Evolutionary conservation across 495 filamentous ascomycete species (phyloP).

Genomic region (Daldinia childiae): DNA sequence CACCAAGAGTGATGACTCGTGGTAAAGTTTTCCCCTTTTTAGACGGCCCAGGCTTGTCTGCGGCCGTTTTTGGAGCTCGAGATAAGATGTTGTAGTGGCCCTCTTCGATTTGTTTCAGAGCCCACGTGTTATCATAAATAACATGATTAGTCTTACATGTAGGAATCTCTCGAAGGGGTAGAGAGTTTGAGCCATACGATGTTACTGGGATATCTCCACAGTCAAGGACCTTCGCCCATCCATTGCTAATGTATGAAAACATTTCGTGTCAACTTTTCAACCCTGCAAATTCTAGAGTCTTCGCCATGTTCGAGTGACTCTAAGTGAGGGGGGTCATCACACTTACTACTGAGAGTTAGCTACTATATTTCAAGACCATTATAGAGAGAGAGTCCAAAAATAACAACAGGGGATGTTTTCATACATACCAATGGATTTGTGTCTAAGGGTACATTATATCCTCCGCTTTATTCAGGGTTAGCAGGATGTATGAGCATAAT

Average conservation of each 20-base stretch:
- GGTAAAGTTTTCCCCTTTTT: conserved; percentile 62
- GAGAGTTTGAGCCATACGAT: conserved; percentile 55
- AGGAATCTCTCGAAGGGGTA: neutral
- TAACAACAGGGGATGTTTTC: too few species aligned
- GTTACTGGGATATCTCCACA: conserved; percentile 88
- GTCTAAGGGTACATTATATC: conserved; percentile 80
- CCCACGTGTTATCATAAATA: conserved; percentile 75
- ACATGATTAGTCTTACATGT: neutral
- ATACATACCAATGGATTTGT: conserved; percentile 73
- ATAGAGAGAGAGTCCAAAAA: too few species aligned
- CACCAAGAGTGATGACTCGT: conserved; percentile 79
- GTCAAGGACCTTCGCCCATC: conserved; percentile 80
- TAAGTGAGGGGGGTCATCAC: too few species aligned
- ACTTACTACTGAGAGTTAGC: too few species aligned
- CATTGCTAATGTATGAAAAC: conserved; percentile 45
- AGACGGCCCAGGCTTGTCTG: conserved; percentile 57
- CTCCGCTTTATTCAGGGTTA: conserved; percentile 58
- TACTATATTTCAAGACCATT: too few species aligned
- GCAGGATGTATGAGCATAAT: neutral
- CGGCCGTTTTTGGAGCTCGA: conserved; percentile 59
- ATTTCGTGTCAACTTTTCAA: too few species aligned
- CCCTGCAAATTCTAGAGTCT: too few species aligned
- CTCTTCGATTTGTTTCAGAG: conserved; percentile 82
- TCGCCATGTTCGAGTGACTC: too few species aligned
- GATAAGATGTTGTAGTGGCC: conserved; percentile 65